Percentiles rank a stretch among this genome's conserved stretches.
phyloP scores from a whole-genome alignment of 2,329 filamentous ascomycete species.

The Pseudogymnoascus sp. region DNA sequence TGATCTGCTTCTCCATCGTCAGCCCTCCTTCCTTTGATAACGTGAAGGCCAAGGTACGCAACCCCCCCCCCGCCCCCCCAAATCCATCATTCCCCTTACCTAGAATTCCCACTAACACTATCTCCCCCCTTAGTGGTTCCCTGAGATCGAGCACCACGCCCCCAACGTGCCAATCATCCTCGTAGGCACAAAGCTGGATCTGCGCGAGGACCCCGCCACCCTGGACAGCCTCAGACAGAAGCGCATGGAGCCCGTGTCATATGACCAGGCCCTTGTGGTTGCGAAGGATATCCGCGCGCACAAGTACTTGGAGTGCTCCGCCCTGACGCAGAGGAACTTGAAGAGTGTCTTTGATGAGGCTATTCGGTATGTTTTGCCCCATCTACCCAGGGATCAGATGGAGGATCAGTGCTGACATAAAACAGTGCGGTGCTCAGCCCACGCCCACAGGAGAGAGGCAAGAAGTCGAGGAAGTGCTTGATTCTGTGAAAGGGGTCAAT shows the following conservation, averaged over 20 bases:
- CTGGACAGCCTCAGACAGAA: conserved; percentile 76
- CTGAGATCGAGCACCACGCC: conserved; percentile 94
- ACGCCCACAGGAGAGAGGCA: conserved; percentile 46
- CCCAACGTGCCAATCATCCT: conserved; percentile 93
- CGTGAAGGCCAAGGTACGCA: conserved; percentile 87
- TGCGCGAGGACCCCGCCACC: conserved; percentile 80
- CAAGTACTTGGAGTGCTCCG: conserved; percentile 97
- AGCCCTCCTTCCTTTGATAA: conserved; percentile 98
- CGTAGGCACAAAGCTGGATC: conserved; percentile 92
- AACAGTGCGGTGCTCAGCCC: conserved; percentile 64
- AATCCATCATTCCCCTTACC: neutral
- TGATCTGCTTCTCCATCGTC: conserved; percentile 98
- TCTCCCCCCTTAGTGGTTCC: conserved; percentile 65
- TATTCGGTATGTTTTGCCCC: conserved; percentile 62
- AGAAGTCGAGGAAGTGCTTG: conserved; percentile 59
- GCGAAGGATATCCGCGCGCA: conserved; percentile 92
- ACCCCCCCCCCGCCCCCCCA: neutral
- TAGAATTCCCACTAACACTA: conserved; percentile 9
- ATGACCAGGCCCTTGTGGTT: conserved; percentile 79
- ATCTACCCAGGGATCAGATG: neutral
- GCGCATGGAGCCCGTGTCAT: conserved; percentile 95
- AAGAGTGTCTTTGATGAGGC: conserved; percentile 99
- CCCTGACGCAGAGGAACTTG: conserved; percentile 88
- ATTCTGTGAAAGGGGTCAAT: conserved; percentile 43
- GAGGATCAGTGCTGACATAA: conserved; percentile 12